Evolutionary conservation across 192 early-diverging fungal species (phyloP), one percentile per base, ranked within the genome.

Genomic region (Paraglomus brasilianum): DNA sequence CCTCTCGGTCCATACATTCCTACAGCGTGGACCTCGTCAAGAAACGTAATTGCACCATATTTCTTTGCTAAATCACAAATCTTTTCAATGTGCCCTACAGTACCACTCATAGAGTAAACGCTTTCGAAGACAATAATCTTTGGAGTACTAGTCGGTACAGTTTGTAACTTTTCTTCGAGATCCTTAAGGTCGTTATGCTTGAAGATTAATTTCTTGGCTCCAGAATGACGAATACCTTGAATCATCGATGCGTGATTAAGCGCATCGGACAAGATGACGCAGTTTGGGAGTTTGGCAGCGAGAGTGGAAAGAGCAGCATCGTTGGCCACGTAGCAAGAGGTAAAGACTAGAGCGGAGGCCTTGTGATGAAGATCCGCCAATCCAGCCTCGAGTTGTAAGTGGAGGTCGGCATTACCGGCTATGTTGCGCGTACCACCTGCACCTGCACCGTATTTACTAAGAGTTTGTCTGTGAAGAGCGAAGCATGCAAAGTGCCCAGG

Each of bases 211-310:
- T 95, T 95, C 50, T 82, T 76, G 14, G 91, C 93, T 24, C 88
- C 79, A 17, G 95, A 96, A 84, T 98, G 85, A 69, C 88, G 88
- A 73, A 98, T 95, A 69, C 95, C 95, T 82, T 96, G 94, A 77
- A 98, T 98, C 95, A 98, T 98, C 10, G 94, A 96, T n/a, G 95
- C 95, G 70, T 98, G 95, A 82, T 98, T 98, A 72, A 90, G 85
- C 15, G 89, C 78, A 78, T 98, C 95, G 50, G 94, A 96, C 69
- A 98, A 93, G 76, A 98, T 95, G 14, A 95, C 88, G 77, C 94
- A 95, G 30, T 85, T 87, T 52, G 95, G 95, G 71, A 98, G 78
- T 74, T 94, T 91, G 48, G 83, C 77, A 61, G 91, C 93, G 57
- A 98, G 78, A 24, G 94, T 96, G 56, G 90, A 89, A 46, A 98